Percentiles rank a stretch among this genome's conserved stretches.
These are phyloP conservation scores for Dalbergia oliveri DNA, from an alignment of 306 rosid species.

Conservation along the genomic window DNA sequence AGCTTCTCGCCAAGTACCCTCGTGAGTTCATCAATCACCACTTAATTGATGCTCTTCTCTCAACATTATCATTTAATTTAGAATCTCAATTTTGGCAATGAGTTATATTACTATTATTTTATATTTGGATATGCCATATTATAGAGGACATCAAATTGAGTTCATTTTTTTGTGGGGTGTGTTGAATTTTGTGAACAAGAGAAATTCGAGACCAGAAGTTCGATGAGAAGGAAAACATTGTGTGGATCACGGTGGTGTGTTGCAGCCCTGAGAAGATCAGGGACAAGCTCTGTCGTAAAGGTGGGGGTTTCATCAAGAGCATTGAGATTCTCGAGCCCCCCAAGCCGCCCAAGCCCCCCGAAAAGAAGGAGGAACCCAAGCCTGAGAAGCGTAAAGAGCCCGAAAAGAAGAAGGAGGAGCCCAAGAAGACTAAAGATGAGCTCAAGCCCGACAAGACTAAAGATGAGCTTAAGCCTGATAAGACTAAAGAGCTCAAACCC, in stretches of 20 bases:
- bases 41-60: not conserved
- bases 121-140: too few relatives aligned
- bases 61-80: not conserved
- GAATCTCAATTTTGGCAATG: not conserved
- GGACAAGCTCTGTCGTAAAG: conserved; percentile 67
- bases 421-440: not conserved
- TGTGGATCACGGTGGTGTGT: conserved; percentile 73
- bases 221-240: conserved; percentile 64
- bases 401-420: not conserved
- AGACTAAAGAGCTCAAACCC: not conserved
- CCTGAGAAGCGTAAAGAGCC: conserved; percentile 18
- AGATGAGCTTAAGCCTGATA: conserved; percentile 10
- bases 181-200: conserved; percentile 59
- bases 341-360: conserved; percentile 53
- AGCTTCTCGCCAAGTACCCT: conserved; percentile 70
- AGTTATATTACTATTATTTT: not conserved
- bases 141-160: conserved; percentile 44
- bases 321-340: conserved; percentile 70
- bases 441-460: not conserved
- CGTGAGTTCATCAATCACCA: conserved; percentile 61
- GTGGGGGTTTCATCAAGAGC: conserved; percentile 65
- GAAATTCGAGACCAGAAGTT: conserved; percentile 82
- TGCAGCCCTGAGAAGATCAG: conserved; percentile 80
- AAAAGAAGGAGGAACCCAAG: conserved; percentile 32
- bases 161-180: conserved; percentile 36